Evolutionary conservation across 495 filamentous ascomycete genomes (phyloP), one percentile per base, ranked within the genome.

Genomic region (Patellaria atrata): DNA sequence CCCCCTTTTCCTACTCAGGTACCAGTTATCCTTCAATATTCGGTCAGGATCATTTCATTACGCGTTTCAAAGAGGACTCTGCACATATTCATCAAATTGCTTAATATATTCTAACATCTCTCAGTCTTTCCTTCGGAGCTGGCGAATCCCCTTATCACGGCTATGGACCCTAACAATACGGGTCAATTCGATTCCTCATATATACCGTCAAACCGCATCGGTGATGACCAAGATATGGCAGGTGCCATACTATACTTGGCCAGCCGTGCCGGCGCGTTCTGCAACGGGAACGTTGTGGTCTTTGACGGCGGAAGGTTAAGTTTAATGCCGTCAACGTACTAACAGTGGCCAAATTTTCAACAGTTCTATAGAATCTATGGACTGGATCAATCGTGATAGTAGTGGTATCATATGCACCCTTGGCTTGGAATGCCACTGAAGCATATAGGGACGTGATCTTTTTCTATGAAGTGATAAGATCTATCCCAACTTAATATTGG

Each of bases 281-380:
- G 50, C 19, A 57, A 62, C 44, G 58, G 55, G 5, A 51, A 43
- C 27, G 40, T 60, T 5, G 27, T 52, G 15, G 42, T 62, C 11
- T 32, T 56, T n/a, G 58, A 60, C 44, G 58, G 58, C 5, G 58
- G 58, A 2, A 40, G 53, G 20, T 37, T 61, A 12, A 34, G 38
- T 11, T 40, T 31, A 15, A 19, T 57, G 22, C 37, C 47, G 5
- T 48, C 40, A 2, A 51, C 50, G 3, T 56, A 58, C 34, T 60
- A 37, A 50, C 23, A 8, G n/a, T n/a, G n/a, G n/a, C n/a, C n/a
- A n/a, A n/a, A n/a, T n/a, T n/a, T n/a, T n/a, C n/a, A n/a, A n/a
- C n/a, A n/a, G n/a, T n/a, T n/a, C n/a, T n/a, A n/a, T n/a, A n/a
- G n/a, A n/a, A 26, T 26, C 23, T 26, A 26, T n/a, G n/a, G 23